These are phyloP conservation scores for Plasmodium chabaudi DNA, from an alignment of 169 alveolate species.

Conservation along the genomic window DNA sequence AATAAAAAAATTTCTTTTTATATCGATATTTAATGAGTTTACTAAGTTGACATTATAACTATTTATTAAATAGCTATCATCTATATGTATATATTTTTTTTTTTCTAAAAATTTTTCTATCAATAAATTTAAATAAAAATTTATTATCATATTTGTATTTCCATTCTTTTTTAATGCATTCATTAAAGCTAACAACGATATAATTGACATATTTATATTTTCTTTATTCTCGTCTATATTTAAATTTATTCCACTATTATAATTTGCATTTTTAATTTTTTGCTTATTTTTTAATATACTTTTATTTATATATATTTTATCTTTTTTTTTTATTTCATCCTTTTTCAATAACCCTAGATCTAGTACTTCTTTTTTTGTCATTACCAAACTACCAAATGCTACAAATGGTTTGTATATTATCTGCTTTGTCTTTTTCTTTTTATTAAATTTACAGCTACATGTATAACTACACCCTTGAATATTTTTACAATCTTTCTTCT, in stretches of 20 bases:
- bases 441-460: not conserved
- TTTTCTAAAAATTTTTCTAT: conserved; percentile 69
- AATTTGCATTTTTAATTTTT: conserved; percentile 9
- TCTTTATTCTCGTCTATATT: conserved; percentile 1
- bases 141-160: conserved; percentile 23
- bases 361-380: conserved; percentile 49
- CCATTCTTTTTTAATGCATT: conserved; percentile 21
- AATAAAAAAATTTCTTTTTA: not conserved
- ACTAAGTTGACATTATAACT: conserved; percentile 39
- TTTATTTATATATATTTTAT: conserved; percentile 30
- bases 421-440: conserved; percentile 3
- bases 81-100: conserved; percentile 67
- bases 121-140: conserved; percentile 41
- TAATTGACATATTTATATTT: conserved; percentile 5
- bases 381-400: conserved; percentile 57
- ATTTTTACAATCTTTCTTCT: not conserved
- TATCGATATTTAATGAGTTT: conserved; percentile 29
- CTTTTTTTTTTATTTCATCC: conserved; percentile 29
- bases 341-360: conserved; percentile 4
- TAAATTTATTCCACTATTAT: too few relatives aligned
- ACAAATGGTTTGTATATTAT: conserved; percentile 64
- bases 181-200: conserved; percentile 17
- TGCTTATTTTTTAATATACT: conserved; percentile 24
- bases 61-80: conserved; percentile 49
- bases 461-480: not conserved